Percentiles rank a stretch among this genome's conserved stretches.
These are phyloP conservation scores for Hypoxylon sp. DNA, from an alignment of 2,329 filamentous ascomycete species.

Conservation along the genomic window DNA sequence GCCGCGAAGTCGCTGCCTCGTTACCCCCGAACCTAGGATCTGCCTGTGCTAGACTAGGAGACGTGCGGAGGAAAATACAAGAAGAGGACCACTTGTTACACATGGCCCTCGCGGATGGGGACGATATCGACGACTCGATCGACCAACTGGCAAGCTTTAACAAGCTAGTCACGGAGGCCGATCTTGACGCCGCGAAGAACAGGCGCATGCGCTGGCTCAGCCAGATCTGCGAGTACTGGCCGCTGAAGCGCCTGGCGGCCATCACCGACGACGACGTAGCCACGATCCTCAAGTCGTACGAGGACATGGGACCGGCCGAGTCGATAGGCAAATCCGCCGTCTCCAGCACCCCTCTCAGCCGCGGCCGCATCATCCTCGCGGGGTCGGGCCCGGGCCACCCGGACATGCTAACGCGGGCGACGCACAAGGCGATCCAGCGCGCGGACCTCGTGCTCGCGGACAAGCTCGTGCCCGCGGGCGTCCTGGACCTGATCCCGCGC, in stretches of 20 bases:
- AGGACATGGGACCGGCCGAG: constrained; percentile 44
- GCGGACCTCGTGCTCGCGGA: constrained; percentile 87
- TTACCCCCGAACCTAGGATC: constrained; percentile 80
- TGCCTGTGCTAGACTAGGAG: constrained; percentile 82
- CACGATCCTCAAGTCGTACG: constrained; percentile 79
- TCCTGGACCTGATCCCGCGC: constrained; percentile 90
- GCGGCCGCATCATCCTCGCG: constrained; percentile 84
- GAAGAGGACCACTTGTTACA: constrained; percentile 72
- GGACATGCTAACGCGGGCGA: constrained; percentile 86
- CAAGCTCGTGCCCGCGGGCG: constrained; percentile 85
- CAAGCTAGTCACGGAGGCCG: constrained; percentile 78
- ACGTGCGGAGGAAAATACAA: constrained; percentile 76
- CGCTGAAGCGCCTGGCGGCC: constrained; percentile 80
- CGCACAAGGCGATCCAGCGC: constrained; percentile 77
- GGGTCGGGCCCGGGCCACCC: constrained; percentile 94
- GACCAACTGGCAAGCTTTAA: constrained; percentile 89
- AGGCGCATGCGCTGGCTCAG: constrained; percentile 91
- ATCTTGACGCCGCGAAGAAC: constrained; percentile 78
- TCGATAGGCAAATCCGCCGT: constrained; percentile 40
- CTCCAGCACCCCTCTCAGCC: constrained; percentile 29
- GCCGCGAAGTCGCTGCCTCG: constrained; percentile 85
- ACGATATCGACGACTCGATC: constrained; percentile 67
- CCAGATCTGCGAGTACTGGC: constrained; percentile 99
- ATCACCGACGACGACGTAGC: constrained; percentile 86
- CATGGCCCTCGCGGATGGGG: constrained; percentile 53